Conservation (phyloP, 129 eudicot genomes). For the Tagetes erecta region DNA sequence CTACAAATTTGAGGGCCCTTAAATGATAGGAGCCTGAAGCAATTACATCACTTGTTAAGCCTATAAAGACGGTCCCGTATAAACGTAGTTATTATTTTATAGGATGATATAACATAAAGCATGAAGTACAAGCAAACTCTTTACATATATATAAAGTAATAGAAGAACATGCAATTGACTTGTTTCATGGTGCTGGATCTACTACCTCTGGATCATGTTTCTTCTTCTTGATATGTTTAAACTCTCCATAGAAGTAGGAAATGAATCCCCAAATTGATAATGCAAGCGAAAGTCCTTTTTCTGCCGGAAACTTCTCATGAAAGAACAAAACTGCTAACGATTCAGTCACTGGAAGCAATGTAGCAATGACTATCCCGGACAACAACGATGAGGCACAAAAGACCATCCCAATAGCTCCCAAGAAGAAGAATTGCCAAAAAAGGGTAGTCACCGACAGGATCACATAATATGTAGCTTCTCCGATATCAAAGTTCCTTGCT, state of each 20-base stretch:
- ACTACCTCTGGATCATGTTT: conserved; percentile 15
- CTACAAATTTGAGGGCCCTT: no score
- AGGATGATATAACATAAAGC: background rate
- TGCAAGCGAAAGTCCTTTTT: conserved; percentile 48
- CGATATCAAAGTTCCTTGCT: conserved; percentile 43
- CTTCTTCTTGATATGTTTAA: conserved; percentile 23
- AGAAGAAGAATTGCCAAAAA: conserved; percentile 53
- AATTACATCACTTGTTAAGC: no score
- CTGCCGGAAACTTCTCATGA: conserved; percentile 49
- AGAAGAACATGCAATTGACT: conserved; percentile 1
- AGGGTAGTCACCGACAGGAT: conserved; percentile 29
- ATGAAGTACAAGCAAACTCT: background rate
- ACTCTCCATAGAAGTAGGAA: conserved; percentile 53
- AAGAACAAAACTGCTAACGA: conserved; percentile 45
- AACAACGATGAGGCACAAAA: conserved; percentile 46
- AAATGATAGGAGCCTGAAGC: no score
- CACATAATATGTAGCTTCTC: conserved; percentile 37
- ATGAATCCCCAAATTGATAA: conserved; percentile 54
- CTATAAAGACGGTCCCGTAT: no score
- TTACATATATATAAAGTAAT: background rate
- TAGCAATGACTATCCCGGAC: conserved; percentile 53
- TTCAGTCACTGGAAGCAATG: conserved; percentile 45
- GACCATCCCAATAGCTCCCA: conserved; percentile 56
- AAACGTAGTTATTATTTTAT: no score
- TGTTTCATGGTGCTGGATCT: conserved; percentile 3